Percentiles rank a stretch among this genome's conserved stretches.
phyloP scores from a whole-genome alignment of 148 eudicot species.

The Rhododendron henanense region DNA sequence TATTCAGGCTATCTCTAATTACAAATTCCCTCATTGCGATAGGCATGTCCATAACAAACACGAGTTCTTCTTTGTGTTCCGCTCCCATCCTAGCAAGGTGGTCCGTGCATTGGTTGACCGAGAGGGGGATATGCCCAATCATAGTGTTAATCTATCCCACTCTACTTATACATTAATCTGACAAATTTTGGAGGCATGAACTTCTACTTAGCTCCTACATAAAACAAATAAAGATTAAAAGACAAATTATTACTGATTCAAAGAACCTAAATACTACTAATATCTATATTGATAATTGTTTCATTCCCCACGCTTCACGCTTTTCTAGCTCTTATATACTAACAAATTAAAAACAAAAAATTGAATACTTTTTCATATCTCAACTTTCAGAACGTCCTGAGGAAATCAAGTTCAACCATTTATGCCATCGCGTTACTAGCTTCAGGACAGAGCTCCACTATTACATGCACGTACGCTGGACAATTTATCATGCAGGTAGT shows the following conservation, averaged over 20 bases:
- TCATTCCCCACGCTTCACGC: background rate
- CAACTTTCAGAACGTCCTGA: constrained; percentile 52
- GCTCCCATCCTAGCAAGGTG: too few species aligned
- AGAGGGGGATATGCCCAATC: too few species aligned
- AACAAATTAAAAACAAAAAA: background rate
- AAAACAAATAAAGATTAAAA: background rate
- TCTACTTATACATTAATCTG: too few species aligned
- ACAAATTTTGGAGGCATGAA: background rate
- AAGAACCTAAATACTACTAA: background rate
- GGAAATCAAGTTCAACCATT: constrained; percentile 57
- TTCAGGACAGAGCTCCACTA: constrained; percentile 87
- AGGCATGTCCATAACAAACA: too few species aligned
- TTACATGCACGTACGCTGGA: constrained; percentile 91
- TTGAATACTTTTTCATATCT: background rate
- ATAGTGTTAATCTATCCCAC: too few species aligned
- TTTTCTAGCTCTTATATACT: background rate
- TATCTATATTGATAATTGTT: background rate
- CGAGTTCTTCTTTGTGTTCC: too few species aligned
- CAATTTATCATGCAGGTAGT: constrained; percentile 81
- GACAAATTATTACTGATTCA: background rate
- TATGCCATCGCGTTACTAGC: constrained; percentile 77
- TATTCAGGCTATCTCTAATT: too few species aligned
- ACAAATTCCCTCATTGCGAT: too few species aligned
- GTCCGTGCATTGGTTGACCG: too few species aligned
- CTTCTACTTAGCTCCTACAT: background rate